These are phyloP conservation scores for Ophiocordyceps unilateralis DNA, from an alignment of 2,329 filamentous ascomycete species.

Conservation along the genomic window DNA sequence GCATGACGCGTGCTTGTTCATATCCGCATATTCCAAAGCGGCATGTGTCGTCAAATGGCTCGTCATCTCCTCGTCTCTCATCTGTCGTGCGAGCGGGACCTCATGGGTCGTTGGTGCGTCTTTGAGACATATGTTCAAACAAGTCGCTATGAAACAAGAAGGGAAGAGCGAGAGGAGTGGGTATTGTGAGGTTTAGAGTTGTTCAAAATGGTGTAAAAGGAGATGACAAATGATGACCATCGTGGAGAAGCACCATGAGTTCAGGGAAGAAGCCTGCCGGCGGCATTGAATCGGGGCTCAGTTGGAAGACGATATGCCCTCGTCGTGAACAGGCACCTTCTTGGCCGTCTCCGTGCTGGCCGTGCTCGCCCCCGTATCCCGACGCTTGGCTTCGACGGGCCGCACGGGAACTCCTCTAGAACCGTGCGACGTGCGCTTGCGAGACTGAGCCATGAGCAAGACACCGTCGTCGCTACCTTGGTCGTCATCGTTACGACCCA, in stretches of 20 bases:
- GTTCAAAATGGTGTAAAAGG: neutral
- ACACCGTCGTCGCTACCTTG: constrained; percentile 38
- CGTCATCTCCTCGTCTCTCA: constrained; percentile 1
- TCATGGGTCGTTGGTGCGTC: neutral
- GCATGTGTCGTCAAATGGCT: neutral
- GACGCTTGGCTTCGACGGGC: constrained; percentile 24
- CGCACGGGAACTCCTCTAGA: constrained; percentile 6
- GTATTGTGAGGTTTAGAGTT: neutral
- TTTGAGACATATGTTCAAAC: neutral
- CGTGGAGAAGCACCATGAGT: neutral
- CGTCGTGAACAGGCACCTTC: constrained; percentile 26
- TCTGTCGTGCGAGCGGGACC: neutral
- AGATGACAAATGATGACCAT: neutral
- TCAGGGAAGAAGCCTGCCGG: neutral
- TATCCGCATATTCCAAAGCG: neutral
- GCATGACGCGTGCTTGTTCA: neutral
- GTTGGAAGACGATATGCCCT: neutral
- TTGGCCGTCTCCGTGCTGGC: constrained; percentile 48
- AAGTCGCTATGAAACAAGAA: neutral
- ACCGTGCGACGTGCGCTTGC: constrained; percentile 20
- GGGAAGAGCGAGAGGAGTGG: neutral
- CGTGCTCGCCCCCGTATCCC: constrained; percentile 43
- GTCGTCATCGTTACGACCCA: constrained; percentile 26
- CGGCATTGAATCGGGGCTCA: neutral
- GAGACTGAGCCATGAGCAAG: constrained; percentile 34